Evolutionary conservation across 2,329 filamentous ascomycete species (phyloP).

Genomic region (Zasmidium cellare): DNA sequence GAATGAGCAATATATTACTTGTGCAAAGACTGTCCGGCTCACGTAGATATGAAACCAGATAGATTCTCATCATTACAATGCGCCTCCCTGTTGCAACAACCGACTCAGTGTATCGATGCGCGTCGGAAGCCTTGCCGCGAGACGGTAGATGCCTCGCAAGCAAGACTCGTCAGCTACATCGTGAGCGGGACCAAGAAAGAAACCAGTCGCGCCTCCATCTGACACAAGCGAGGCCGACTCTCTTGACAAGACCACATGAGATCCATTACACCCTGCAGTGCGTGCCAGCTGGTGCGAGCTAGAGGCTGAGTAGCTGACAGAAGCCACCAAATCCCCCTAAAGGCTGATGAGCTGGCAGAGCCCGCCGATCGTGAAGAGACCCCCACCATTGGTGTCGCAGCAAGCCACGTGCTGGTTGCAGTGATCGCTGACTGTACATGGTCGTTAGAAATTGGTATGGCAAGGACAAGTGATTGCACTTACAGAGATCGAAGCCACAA

Average conservation of each 20-base stretch:
- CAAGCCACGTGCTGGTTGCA: background rate
- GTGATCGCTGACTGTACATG: background rate
- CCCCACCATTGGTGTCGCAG: background rate
- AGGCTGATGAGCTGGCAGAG: background rate
- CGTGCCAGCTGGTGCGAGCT: background rate
- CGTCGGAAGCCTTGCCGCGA: background rate
- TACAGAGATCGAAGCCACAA: background rate
- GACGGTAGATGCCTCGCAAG: background rate
- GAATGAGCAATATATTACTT: slow-evolving; percentile 6
- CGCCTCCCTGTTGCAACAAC: slow-evolving; percentile 6
- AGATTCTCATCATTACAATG: slow-evolving; percentile 5
- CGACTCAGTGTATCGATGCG: background rate
- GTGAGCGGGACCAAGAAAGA: slow-evolving; percentile 5
- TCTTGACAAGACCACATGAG: background rate
- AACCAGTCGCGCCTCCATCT: slow-evolving; percentile 5
- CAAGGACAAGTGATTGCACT: too few relatives aligned
- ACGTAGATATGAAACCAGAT: background rate
- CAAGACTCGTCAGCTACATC: background rate
- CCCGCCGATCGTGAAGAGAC: background rate
- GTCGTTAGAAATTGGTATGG: too few relatives aligned
- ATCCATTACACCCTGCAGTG: background rate
- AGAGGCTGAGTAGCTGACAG: background rate
- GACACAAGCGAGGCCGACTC: slow-evolving; percentile 3
- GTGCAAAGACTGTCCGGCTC: slow-evolving; percentile 1
- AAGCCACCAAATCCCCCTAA: background rate